phyloP scores from a whole-genome alignment of 1,139 yeast species.

The Saccharomyces hybrid region DNA sequence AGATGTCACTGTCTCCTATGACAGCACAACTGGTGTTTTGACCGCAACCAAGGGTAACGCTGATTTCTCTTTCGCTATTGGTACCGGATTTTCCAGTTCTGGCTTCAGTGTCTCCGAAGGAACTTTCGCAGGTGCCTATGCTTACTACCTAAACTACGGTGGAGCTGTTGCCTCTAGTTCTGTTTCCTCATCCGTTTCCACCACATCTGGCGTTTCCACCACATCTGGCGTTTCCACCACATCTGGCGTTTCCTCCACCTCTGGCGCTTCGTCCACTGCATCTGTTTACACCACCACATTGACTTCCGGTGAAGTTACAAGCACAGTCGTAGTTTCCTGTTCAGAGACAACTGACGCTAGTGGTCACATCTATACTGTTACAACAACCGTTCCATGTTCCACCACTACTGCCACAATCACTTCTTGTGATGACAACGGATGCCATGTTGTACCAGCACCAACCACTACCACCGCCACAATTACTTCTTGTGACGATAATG shows the following conservation, averaged over 20 bases:
- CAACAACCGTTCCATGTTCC: constrained; percentile 5
- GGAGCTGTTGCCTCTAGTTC: too few relatives aligned
- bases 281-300: constrained; percentile 5
- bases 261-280: neutral
- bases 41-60: constrained; percentile 1
- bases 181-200: too few relatives aligned
- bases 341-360: constrained; percentile 1
- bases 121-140: too few relatives aligned
- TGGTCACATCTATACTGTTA: constrained; percentile 2
- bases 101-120: too few relatives aligned
- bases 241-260: too few relatives aligned
- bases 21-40: constrained; percentile 2
- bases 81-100: too few relatives aligned
- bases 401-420: constrained; percentile 4
- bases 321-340: constrained; percentile 4
- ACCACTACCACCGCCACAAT: too few relatives aligned
- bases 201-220: too few relatives aligned
- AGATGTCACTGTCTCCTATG: neutral
- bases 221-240: too few relatives aligned
- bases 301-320: constrained; percentile 3
- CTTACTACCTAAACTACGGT: too few relatives aligned
- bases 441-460: neutral
- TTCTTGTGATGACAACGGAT: constrained; percentile 4
- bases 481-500: neutral
- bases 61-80: neutral